Conservation (phyloP, 129 eudicot species). For the Artemisia tridentata region DNA sequence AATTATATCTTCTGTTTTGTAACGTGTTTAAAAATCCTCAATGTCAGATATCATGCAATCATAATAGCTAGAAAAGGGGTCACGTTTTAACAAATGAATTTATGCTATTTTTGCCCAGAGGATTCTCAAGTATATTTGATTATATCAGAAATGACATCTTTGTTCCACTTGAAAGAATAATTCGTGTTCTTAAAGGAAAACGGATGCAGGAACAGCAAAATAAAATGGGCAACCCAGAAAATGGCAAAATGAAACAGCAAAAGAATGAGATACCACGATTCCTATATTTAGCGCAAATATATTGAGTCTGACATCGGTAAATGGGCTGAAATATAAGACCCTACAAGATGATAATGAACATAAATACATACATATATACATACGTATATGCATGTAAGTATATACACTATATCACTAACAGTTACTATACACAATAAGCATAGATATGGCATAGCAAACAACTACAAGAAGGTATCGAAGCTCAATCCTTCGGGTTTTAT, state of each 20-base stretch:
- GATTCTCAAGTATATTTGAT: too few relatives aligned
- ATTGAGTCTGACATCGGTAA: slow-evolving; percentile 7
- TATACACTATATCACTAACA: slow-evolving; percentile 10
- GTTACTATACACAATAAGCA: slow-evolving; percentile 48
- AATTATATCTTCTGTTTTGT: too few relatives aligned
- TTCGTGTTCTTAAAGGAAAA: too few relatives aligned
- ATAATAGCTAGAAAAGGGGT: too few relatives aligned
- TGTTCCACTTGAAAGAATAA: background rate
- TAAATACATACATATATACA: background rate
- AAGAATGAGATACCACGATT: slow-evolving; percentile 13
- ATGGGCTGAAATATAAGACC: slow-evolving; percentile 11
- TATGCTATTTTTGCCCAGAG: too few relatives aligned
- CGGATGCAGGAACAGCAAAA: too few relatives aligned
- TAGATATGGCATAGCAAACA: slow-evolving; percentile 34
- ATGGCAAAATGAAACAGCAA: background rate
- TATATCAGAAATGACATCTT: too few relatives aligned
- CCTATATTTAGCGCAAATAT: slow-evolving; percentile 21
- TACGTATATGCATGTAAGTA: slow-evolving; percentile 8
- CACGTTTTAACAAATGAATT: too few relatives aligned
- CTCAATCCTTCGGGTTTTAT: slow-evolving; percentile 19
- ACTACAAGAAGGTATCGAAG: slow-evolving; percentile 22
- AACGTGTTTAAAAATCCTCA: too few relatives aligned
- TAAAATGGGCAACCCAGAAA: background rate
- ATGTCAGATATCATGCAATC: too few relatives aligned
- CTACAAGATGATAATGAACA: slow-evolving; percentile 14